Base-by-base conservation (phyloP, 148 eudicot species). In the Chenopodium formosanum region DNA sequence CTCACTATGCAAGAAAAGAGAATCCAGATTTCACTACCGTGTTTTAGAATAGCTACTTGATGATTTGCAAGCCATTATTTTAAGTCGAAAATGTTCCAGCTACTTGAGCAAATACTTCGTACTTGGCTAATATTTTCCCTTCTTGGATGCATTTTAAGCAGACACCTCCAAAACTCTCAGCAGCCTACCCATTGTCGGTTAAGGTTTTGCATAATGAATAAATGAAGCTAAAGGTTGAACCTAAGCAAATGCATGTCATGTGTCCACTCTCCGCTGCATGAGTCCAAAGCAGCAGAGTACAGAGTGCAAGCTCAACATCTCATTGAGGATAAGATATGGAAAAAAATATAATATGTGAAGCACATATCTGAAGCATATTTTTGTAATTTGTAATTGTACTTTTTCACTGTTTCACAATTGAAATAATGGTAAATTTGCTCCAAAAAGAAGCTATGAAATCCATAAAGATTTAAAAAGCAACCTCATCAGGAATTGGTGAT, bases 291-390 rank as follows among this genome's bases (percentile, higher is more conserved):
- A 17, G 22, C 62, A 14, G 16, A 56, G 62, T 56, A 3, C 62
- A 56, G 17, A 14, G 16, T 19, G 22, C 62, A 56, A 56, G 22
- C 62, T 17, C 5, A 56, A 14, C 62, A 56, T 12, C 20, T 22
- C 62, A 56, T 56, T 56, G 20, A 14, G 62, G 20, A 19, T 17
- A 56, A 56, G 22, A 56, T 50, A 10, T 2, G 53, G 44, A 6
- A 50, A 50, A 50, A 50, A 50, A 48, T 2, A 29, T 50, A 12
- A 50, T 2, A 11, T 12, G 53, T 2, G 14, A 50, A 13, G 53
- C 81, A 73, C 40, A 23, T 23, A 3, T 78, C 73, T 27, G 71
- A 22, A 62, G 74, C 32, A 31, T 74, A 68, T 77, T 69, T 67
- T 1, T 81, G 44, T 37, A 6, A 6, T 37, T 0, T 37, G 7